Conservation (phyloP, 371 early-diverging fungal species). For the Parasitella parasitica region DNA sequence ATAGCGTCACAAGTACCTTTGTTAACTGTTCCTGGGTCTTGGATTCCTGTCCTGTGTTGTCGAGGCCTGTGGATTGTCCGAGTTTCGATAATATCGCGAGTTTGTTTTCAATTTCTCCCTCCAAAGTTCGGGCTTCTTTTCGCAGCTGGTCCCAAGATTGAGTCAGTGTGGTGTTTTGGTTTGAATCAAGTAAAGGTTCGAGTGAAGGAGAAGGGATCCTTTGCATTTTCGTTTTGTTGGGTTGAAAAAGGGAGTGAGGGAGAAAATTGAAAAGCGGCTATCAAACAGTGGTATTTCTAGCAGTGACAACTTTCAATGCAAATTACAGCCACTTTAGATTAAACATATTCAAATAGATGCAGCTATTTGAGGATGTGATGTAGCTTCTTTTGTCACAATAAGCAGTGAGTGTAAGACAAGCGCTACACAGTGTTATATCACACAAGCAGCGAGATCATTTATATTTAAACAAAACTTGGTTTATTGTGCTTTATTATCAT, state of each 20-base stretch:
- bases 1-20: slow-evolving; percentile 39
- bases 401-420: too few relatives aligned
- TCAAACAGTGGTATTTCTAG: neutral
- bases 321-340: too few relatives aligned
- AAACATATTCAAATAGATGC: too few relatives aligned
- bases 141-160: slow-evolving; percentile 65
- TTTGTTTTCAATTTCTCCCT: slow-evolving; percentile 66
- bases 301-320: neutral
- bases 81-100: slow-evolving; percentile 48
- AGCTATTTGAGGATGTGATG: too few relatives aligned
- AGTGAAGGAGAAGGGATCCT: slow-evolving; percentile 8
- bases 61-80: slow-evolving; percentile 28
- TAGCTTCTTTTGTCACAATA: too few relatives aligned
- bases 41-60: slow-evolving; percentile 48
- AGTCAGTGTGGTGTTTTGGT: neutral
- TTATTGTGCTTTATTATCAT: neutral
- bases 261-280: neutral
- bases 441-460: too few relatives aligned
- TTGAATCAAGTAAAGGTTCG: neutral
- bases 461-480: too few relatives aligned
- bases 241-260: neutral
- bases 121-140: slow-evolving; percentile 66
- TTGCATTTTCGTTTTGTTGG: neutral
- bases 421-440: too few relatives aligned
- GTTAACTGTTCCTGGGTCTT: slow-evolving; percentile 61